These are phyloP conservation scores for Fusarium goolgardi DNA, from an alignment of 2,329 filamentous ascomycete genomes.

Conservation along the genomic window DNA sequence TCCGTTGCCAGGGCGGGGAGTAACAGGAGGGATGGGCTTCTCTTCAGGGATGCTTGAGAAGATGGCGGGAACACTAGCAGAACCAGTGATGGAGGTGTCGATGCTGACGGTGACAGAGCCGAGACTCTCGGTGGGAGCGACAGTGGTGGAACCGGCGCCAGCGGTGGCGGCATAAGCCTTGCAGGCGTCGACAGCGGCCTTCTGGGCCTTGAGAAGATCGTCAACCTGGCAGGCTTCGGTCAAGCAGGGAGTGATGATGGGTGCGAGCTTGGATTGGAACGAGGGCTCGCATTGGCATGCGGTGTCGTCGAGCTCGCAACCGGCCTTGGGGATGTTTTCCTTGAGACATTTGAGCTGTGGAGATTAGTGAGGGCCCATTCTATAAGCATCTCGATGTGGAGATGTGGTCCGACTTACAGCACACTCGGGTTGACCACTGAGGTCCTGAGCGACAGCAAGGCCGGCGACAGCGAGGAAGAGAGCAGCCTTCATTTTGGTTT, in stretches of 20 bases:
- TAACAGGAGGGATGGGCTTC: slow-evolving; percentile 16
- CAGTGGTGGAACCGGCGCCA: slow-evolving; percentile 16
- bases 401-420: slow-evolving; percentile 52
- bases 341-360: slow-evolving; percentile 52
- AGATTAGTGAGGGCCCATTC: slow-evolving; percentile 3
- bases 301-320: slow-evolving; percentile 53
- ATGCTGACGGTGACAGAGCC: slow-evolving; percentile 26
- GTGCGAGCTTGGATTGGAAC: slow-evolving; percentile 49
- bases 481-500: slow-evolving; percentile 56
- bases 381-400: background rate
- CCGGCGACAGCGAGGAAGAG: slow-evolving; percentile 51
- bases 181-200: slow-evolving; percentile 50
- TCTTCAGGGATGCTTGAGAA: slow-evolving; percentile 29
- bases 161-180: slow-evolving; percentile 38
- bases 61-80: slow-evolving; percentile 29
- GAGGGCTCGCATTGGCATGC: slow-evolving; percentile 55
- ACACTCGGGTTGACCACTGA: slow-evolving; percentile 53
- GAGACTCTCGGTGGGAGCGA: slow-evolving; percentile 7
- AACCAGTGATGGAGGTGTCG: slow-evolving; percentile 31
- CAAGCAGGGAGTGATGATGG: slow-evolving; percentile 50
- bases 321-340: slow-evolving; percentile 51
- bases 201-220: slow-evolving; percentile 50
- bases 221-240: slow-evolving; percentile 50
- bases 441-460: slow-evolving; percentile 55
- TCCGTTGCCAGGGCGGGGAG: slow-evolving; percentile 28